Evolutionary conservation across 768 basidiomycete species (phyloP).

Genomic region (Mycena chlorophos): DNA sequence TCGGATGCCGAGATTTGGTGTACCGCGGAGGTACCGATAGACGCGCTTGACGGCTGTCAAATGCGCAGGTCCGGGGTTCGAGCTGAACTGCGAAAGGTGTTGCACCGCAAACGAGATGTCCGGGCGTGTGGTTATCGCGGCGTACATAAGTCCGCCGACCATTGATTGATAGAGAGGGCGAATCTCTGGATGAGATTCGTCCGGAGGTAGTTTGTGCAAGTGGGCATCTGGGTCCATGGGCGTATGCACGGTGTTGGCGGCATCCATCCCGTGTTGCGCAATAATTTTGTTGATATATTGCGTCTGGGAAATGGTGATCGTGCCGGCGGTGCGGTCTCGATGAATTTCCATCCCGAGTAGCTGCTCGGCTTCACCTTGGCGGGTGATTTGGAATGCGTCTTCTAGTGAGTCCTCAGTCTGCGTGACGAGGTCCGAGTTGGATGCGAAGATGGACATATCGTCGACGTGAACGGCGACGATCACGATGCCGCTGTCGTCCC

Average conservation of each 20-base stretch:
- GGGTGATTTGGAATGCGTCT: constrained; percentile 14
- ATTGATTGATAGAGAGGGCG: constrained; percentile 24
- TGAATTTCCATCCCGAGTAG: constrained; percentile 28
- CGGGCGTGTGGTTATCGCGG: constrained; percentile 33
- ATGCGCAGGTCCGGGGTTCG: no score
- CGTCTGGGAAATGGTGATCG: constrained; percentile 20
- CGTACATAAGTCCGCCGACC: constrained; percentile 29
- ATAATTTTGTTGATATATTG: constrained; percentile 20
- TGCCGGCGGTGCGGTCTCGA: not conserved
- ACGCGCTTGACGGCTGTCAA: no score
- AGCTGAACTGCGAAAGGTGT: constrained; percentile 21
- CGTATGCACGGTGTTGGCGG: constrained; percentile 16
- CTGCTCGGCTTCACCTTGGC: constrained; percentile 18
- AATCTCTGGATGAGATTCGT: not conserved
- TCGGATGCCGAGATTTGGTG: no score
- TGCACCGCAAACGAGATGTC: constrained; percentile 34
- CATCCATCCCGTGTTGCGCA: constrained; percentile 9
- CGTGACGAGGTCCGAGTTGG: not conserved
- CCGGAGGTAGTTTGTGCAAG: constrained; percentile 7
- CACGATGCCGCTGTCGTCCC: not conserved
- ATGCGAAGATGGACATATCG: constrained; percentile 26
- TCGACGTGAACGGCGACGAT: constrained; percentile 15
- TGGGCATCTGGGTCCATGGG: no score
- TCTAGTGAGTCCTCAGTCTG: constrained; percentile 18
- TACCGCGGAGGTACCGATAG: no score